Evolutionary conservation across 2,329 filamentous ascomycete genomes (phyloP).

Genomic region (Colletotrichum sublineola): DNA sequence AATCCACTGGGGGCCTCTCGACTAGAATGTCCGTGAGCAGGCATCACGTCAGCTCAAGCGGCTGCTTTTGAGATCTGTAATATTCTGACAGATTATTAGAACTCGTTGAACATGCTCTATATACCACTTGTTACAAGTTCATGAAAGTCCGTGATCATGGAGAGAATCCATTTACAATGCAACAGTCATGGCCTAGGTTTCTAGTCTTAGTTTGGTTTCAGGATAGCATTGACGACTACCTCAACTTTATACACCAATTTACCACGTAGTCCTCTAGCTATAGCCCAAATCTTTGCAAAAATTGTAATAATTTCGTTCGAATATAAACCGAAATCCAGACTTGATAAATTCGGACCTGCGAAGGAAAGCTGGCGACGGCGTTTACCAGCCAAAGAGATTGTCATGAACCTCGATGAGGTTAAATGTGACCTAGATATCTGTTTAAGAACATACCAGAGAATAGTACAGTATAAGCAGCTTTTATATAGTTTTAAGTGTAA

Average conservation of each 20-base stretch:
- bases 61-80: background rate
- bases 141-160: background rate
- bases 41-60: too few species aligned
- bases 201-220: background rate
- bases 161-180: background rate
- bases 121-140: fast-evolving
- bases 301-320: background rate
- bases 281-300: fast-evolving
- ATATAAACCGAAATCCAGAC: background rate
- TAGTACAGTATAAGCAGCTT: too few species aligned
- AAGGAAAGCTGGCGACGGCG: too few species aligned
- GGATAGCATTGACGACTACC: too few species aligned
- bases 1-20: background rate
- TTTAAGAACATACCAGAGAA: too few species aligned
- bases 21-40: too few species aligned
- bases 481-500: too few species aligned
- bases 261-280: background rate
- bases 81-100: background rate
- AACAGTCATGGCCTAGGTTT: background rate
- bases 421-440: background rate
- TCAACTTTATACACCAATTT: background rate
- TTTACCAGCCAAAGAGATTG: too few species aligned
- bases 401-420: background rate
- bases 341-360: background rate
- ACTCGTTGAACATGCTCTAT: background rate